Percentiles rank a stretch among this genome's conserved stretches.
These are phyloP conservation scores for Penicillium odoratum DNA, from an alignment of 495 filamentous ascomycete genomes.

Conservation along the genomic window DNA sequence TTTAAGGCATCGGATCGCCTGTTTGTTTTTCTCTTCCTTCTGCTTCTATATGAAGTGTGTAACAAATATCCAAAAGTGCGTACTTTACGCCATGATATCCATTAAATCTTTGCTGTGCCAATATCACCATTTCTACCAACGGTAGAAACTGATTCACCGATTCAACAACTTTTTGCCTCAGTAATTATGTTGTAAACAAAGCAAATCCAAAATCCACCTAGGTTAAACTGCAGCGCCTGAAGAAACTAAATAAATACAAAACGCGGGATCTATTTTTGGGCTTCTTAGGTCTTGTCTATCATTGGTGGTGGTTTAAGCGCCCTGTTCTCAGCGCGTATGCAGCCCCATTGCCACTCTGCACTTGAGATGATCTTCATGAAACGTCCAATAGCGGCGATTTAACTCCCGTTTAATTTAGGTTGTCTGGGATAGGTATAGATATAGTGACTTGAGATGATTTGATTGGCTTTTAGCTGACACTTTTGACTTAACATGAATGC, in stretches of 20 bases:
- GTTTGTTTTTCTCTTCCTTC: slow-evolving; percentile 10
- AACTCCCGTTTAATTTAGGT: slow-evolving; percentile 1
- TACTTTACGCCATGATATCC: slow-evolving; percentile 13
- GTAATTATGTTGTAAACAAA: too few relatives aligned
- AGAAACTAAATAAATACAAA: slow-evolving; percentile 1
- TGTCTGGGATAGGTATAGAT: slow-evolving; percentile 25
- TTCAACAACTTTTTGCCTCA: neutral
- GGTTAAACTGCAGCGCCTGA: neutral
- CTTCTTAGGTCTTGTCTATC: neutral
- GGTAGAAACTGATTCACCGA: neutral
- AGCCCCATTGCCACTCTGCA: slow-evolving; percentile 3
- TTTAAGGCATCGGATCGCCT: slow-evolving; percentile 11
- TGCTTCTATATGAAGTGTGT: slow-evolving; percentile 18
- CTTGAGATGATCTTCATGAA: slow-evolving; percentile 13
- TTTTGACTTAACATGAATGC: neutral
- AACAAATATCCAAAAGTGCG: slow-evolving; percentile 26
- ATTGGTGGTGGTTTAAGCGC: slow-evolving; percentile 19
- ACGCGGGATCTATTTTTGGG: slow-evolving; percentile 12
- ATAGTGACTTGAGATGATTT: neutral
- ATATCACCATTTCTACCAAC: neutral
- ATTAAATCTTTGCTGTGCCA: slow-evolving; percentile 8
- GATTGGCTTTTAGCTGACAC: slow-evolving; percentile 7
- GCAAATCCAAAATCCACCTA: too few relatives aligned
- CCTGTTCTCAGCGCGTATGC: slow-evolving; percentile 30
- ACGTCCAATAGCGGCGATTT: slow-evolving; percentile 14